Base-by-base conservation (phyloP, 805 yeast genomes). In the Lachancea sp. region DNA sequence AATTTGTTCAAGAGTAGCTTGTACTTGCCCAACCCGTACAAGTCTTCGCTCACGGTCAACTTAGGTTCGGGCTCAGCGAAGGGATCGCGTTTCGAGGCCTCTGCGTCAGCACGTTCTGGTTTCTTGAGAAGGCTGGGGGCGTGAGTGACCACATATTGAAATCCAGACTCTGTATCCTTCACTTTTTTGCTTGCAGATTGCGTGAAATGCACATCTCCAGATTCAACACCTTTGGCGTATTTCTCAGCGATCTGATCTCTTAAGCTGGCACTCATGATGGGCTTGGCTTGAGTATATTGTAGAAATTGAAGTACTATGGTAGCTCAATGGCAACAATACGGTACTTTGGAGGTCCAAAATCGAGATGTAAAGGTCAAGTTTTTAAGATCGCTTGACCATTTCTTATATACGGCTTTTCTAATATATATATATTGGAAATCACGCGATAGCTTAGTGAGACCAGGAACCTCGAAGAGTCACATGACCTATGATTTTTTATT, bases 1-100 rank as follows among this genome's bases (percentile, higher is more conserved):
- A 77, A 93, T 64, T 91, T 93, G 71, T 91, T 91, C 53, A 88
- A 74, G 5, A 91, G 78, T 29, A 91, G 63, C 51, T 79, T 71
- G 57, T 82, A 78, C 25, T 76, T 67, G 13, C 63, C 64, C 3
- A 69, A 71, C 16, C 50, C 56, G 10, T 77, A 77, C 47, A 75
- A 72, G 38, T 72, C 72, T 9, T 73, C 72, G 20, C 78, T 54
- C 8, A 90, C 72, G 0, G 88, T 78, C 36, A 90, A 67, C 48
- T 78, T 82, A 4, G 85, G 85, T 53, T 86, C 96, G 0, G 95
- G 91, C 17, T 79, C 75, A 40, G 75, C 74, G 66, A 93, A 91
- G 2, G 98, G 98, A 57, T 88, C 78, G 45, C 66, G 65, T 17
- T 60, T 62, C 44, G 65, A 59, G 7, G 63, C 33, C 18, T 44